Percentiles rank a stretch among this genome's conserved stretches.
phyloP scores from a whole-genome alignment of 2,329 filamentous ascomycete species.

The Bipolaris cookei region DNA sequence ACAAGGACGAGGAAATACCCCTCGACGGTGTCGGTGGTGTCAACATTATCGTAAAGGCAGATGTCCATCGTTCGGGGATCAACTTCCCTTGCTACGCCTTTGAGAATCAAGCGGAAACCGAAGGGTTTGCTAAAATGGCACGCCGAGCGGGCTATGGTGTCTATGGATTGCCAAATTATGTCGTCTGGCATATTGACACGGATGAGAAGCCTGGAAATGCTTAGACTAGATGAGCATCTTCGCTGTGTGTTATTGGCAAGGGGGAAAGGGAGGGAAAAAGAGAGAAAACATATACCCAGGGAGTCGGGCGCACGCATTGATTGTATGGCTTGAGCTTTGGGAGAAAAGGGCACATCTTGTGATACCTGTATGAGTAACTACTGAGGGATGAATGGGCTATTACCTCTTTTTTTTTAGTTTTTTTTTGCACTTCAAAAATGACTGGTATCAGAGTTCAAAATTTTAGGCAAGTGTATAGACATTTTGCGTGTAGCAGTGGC shows the following conservation, averaged over 20 bases:
- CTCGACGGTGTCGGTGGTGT: slow-evolving; percentile 97
- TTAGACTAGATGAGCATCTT: slow-evolving; percentile 1
- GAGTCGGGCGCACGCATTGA: slow-evolving; percentile 12
- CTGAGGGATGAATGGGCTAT: background rate
- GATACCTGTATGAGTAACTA: slow-evolving; percentile 1
- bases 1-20: slow-evolving; percentile 90
- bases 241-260: too few species aligned
- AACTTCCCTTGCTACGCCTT: slow-evolving; percentile 98
- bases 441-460: background rate
- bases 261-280: background rate
- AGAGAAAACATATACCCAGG: slow-evolving; percentile 12
- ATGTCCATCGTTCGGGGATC: slow-evolving; percentile 95
- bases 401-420: background rate
- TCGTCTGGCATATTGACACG: slow-evolving; percentile 98
- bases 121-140: slow-evolving; percentile 98
- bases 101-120: slow-evolving; percentile 98
- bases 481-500: background rate
- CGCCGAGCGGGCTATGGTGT: slow-evolving; percentile 94
- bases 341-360: background rate
- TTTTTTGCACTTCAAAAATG: background rate
- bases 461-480: background rate
- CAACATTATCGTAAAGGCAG: slow-evolving; percentile 96
- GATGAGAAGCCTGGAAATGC: slow-evolving; percentile 89
- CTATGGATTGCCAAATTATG: slow-evolving; percentile 91
- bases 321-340: slow-evolving; percentile 1